phyloP scores from a whole-genome alignment of 495 filamentous ascomycete species.

The Tuber calosporum region DNA sequence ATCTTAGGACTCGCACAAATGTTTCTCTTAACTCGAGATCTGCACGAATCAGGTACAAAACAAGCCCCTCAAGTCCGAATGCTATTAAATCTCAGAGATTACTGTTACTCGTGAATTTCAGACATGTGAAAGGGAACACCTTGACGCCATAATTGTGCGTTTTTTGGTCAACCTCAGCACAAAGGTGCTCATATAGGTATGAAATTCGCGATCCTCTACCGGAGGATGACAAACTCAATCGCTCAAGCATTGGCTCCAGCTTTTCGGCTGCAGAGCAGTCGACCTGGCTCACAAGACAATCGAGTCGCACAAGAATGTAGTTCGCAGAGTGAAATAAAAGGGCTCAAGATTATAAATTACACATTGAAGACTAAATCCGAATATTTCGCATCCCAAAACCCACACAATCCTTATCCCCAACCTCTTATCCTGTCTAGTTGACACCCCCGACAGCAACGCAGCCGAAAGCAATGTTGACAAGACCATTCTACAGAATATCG shows the following conservation, averaged over 20 bases:
- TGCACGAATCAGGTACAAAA: not conserved
- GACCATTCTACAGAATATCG: not conserved
- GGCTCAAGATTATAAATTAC: not conserved
- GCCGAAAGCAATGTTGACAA: not conserved
- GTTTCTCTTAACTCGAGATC: not conserved
- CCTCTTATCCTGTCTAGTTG: not conserved
- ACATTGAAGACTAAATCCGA: not conserved
- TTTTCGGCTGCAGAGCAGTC: not conserved
- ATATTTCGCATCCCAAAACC: not conserved
- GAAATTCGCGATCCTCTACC: not conserved
- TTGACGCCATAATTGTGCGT: not conserved
- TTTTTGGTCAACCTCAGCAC: not conserved
- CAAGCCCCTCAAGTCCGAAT: not conserved
- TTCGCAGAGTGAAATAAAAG: not conserved
- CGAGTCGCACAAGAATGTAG: not conserved
- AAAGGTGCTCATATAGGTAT: not conserved
- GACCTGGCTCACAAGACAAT: not conserved
- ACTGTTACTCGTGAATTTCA: not conserved
- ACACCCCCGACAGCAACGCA: not conserved
- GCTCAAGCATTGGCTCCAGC: not conserved
- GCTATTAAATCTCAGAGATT: not conserved
- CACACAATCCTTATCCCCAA: not conserved
- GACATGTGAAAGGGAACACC: not conserved
- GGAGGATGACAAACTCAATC: not conserved
- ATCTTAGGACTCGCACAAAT: not conserved